Conservation (phyloP, 306 rosid species). For the Cucurbita ficifolia region DNA sequence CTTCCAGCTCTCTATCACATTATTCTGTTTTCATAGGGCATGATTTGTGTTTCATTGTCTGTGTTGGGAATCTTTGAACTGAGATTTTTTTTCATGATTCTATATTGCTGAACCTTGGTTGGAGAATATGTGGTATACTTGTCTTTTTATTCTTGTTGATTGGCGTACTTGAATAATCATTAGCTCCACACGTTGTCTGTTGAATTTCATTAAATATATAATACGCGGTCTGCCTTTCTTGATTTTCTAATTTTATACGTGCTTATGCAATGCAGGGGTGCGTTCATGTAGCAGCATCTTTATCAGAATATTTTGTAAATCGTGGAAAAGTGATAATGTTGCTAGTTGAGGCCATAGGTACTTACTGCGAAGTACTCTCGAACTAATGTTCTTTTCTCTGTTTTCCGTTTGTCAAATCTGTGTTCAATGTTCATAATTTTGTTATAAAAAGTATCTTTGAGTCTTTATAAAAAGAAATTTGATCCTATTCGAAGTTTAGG, state of each 20-base stretch:
- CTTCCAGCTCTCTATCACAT: background rate
- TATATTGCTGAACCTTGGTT: background rate
- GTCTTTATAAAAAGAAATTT: background rate
- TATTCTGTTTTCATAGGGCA: background rate
- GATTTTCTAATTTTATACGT: constrained; percentile 3
- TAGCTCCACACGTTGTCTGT: background rate
- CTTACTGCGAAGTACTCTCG: constrained; percentile 9
- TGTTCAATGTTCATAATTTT: background rate
- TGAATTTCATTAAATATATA: background rate
- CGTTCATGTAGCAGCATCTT: constrained; percentile 35
- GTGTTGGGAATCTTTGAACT: background rate
- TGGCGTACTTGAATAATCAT: background rate
- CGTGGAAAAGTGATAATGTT: constrained; percentile 43
- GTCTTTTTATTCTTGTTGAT: background rate
- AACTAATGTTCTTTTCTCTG: background rate
- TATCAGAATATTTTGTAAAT: constrained; percentile 32
- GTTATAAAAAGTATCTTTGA: background rate
- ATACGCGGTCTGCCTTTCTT: background rate
- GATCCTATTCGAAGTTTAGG: background rate
- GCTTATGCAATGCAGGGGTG: constrained; percentile 50
- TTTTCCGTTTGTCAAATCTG: background rate
- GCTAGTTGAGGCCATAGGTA: constrained; percentile 85
- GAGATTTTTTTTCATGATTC: background rate
- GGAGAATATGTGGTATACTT: background rate
- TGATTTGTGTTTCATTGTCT: background rate